Evolutionary conservation across 1,284 basidiomycete species (phyloP), one percentile per base, ranked within the genome.

Genomic region (Cutaneotrichosporon mucoides): DNA sequence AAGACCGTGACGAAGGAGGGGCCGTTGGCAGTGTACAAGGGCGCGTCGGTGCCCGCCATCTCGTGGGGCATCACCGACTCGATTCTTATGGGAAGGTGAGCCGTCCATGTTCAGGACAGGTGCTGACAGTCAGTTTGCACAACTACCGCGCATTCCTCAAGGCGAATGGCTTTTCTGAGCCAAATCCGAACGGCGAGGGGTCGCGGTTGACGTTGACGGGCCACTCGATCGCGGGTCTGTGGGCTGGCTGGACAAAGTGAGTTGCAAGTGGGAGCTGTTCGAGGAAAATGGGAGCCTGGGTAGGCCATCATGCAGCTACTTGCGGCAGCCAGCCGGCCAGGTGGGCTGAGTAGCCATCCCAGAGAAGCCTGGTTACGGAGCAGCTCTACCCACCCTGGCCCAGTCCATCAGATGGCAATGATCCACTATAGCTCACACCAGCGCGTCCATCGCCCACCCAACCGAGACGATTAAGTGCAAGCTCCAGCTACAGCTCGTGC

Each of bases 191-290:
- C 24, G 53, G 48, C 11, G 45, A 13, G 12, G 56, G 53, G 13
- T 50, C 46, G 2, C 63, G 77, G 48, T 55, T 79, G 43, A 71
- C 71, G 7, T 37, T 79, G 1, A 16, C 68, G 9, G 78, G 78
- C 1, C 78, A 79, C 55, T 67, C 67, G 13, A 55, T 76, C 1
- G 78, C 75, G 4, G 78, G 78, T n/a, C 53, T 73, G 40, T 71
- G 72, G 44, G 78, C 78, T 6, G 78, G 78, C 1, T 78, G 75
- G 73, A 73, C 74, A 13, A 79, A 79, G 77, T 77, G 55, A 62
- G 73, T 66, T 15, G 12, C 24, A 24, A 24, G 24, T 24, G 24
- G 24, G 24, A 24, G 24, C 24, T 24, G 24, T 24, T 24, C 24
- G 24, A 24, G 24, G 24, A 24, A 24, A 24, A 24, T 24, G 24